Evolutionary conservation across 192 early-diverging fungal species (phyloP).

Genomic region (Coemansia javaensis): DNA sequence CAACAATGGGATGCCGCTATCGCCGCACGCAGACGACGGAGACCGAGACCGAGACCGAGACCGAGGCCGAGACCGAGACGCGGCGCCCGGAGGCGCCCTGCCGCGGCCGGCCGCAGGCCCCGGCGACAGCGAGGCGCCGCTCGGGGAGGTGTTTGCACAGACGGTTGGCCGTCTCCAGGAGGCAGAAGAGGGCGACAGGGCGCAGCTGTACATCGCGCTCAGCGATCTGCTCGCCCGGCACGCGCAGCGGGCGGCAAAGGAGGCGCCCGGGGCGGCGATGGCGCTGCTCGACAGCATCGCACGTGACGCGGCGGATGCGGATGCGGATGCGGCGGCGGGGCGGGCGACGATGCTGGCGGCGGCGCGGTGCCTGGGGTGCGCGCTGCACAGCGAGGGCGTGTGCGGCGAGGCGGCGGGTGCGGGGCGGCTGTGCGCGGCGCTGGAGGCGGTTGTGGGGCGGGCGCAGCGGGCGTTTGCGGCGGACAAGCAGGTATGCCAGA

Average conservation of each 20-base stretch:
- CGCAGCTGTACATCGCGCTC: conserved; percentile 20
- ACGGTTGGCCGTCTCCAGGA: conserved; percentile 3
- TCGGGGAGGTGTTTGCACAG: conserved; percentile 7
- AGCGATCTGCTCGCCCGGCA: conserved; percentile 9
- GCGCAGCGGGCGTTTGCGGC: conserved; percentile 3
- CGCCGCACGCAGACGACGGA: too few relatives aligned
- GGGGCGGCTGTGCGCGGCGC: neutral
- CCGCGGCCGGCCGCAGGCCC: neutral
- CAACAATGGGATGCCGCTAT: too few relatives aligned
- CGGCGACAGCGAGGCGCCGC: neutral
- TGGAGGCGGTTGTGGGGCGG: conserved; percentile 4
- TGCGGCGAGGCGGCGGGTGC: conserved; percentile 3
- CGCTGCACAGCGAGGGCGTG: conserved; percentile 15
- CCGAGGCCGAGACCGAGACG: too few relatives aligned
- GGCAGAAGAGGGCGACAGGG: neutral
- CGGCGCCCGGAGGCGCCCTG: neutral
- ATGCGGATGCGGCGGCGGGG: neutral
- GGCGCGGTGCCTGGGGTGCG: conserved; percentile 24
- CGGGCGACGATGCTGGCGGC: conserved; percentile 16
- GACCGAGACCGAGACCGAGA: too few relatives aligned
- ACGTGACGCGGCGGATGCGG: conserved; percentile 12
- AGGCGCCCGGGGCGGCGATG: neutral
- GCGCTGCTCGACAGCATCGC: conserved; percentile 13
- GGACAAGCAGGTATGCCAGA: conserved; percentile 27
- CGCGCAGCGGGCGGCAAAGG: neutral